Conservation (phyloP, 768 basidiomycete genomes). For the Podaxis sp. region DNA sequence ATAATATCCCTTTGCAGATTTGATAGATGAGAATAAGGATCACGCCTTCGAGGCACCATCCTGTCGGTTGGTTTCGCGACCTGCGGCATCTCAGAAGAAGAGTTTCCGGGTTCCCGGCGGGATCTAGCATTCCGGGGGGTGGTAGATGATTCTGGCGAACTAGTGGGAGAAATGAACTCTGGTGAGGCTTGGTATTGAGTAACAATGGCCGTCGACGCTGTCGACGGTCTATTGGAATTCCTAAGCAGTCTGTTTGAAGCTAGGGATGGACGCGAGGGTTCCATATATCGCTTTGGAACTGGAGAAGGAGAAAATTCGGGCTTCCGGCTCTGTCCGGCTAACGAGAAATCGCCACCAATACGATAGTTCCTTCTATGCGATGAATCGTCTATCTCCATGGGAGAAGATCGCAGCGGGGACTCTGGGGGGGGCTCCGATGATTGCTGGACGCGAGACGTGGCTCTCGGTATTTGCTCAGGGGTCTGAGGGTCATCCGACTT, state of each 20-base stretch:
- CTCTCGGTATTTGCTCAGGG: background rate
- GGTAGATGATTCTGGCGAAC: background rate
- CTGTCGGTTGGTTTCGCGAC: background rate
- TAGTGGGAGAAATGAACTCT: background rate
- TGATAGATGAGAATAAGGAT: constrained; percentile 19
- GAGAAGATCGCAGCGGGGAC: background rate
- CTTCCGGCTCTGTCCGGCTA: background rate
- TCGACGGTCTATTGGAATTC: background rate
- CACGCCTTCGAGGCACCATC: background rate
- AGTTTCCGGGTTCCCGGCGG: background rate
- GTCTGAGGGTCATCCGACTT: background rate
- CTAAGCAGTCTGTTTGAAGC: constrained; percentile 15
- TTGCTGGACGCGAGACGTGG: background rate
- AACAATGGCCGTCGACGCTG: background rate
- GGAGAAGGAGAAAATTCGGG: background rate
- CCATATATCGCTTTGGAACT: background rate
- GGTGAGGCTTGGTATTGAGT: constrained; percentile 1
- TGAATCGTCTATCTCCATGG: background rate
- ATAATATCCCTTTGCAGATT: constrained; percentile 21
- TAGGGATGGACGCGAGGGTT: constrained; percentile 17
- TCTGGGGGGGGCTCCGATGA: background rate
- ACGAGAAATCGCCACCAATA: background rate
- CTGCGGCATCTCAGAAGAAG: background rate
- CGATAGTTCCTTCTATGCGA: background rate
- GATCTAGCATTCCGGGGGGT: background rate